Base-by-base conservation (phyloP, 148 eudicot genomes). In the Suaeda aralocaspica region DNA sequence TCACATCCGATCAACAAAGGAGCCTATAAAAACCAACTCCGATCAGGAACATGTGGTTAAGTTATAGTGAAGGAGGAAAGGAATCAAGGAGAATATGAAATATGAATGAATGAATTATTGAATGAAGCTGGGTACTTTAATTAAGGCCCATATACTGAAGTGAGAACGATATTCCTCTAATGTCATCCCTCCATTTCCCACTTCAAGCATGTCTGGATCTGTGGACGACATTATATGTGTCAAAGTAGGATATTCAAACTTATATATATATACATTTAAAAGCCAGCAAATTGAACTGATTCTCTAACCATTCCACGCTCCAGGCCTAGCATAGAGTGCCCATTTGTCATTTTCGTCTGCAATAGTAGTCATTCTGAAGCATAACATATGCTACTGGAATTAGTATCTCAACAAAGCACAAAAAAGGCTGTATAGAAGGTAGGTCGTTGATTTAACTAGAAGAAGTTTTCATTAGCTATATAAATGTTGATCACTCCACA, bases 161-260 rank as follows among this genome's bases (percentile, higher is more conserved):
- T 93, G 98, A 7, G 92, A 82, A 44, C 92, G 87, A 59, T 93
- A 93, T 72, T 93, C 98, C 24, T 74, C 77, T 1, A 39, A 41
- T 22, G 84, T 88, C 98, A 93, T 93, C n/a, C 95, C 96, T 49
- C 95, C 98, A 51, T 93, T 93, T 18, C 96, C 98, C 22, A 93
- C 91, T 81, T 93, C 98, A 58, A 93, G 78, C 98, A 93, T 93
- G 76, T 93, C 96, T 2, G 98, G 98, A 78, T 93, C 96, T 93
- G 74, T 39, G 14, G 49, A 64, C 29, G 5, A 3, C 18, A 57
- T 64, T 24, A 49, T 18, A 39, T 13, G 14, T 0, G 28, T 18
- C 9, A 8, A 46, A 61, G 21, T 30, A 21, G 21, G 14, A 30
- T 64, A 52, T 26, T 21, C 45, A 22, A 9, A 13, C 4, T 8